These are phyloP conservation scores for Barnettozyma populi DNA, from an alignment of 805 yeast genomes.

Conservation along the genomic window DNA sequence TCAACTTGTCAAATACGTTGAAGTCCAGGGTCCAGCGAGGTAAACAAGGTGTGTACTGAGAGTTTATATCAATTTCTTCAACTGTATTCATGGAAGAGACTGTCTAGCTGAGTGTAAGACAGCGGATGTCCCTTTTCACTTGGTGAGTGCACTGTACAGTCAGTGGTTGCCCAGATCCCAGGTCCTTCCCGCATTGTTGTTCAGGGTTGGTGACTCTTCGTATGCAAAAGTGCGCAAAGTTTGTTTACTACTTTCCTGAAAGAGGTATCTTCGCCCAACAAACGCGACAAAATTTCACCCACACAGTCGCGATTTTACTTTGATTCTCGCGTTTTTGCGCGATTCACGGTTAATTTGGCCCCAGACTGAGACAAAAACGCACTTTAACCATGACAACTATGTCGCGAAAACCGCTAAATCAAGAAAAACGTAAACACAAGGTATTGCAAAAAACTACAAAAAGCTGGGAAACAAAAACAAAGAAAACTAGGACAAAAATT, in stretches of 20 bases:
- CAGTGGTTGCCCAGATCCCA: too few species aligned
- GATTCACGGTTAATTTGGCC: neutral
- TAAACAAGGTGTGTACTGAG: too few species aligned
- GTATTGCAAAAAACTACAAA: neutral
- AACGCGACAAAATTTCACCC: neutral
- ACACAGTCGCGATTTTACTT: too few species aligned
- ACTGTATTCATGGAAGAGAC: too few species aligned
- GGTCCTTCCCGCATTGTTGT: too few species aligned
- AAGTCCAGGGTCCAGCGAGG: too few species aligned
- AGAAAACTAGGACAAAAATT: slow-evolving; percentile 1
- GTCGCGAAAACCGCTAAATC: slow-evolving; percentile 14
- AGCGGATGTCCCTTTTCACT: neutral
- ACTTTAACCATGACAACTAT: neutral
- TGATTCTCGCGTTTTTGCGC: neutral
- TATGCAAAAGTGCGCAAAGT: neutral
- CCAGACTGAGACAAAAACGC: neutral
- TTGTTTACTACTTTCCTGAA: neutral
- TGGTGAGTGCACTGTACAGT: neutral
- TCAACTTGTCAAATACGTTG: too few species aligned
- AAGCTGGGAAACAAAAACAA: slow-evolving; percentile 1
- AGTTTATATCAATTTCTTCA: too few species aligned
- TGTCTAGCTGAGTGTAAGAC: too few species aligned
- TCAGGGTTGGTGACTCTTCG: neutral
- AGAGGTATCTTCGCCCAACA: neutral
- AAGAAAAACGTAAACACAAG: slow-evolving; percentile 22